Base-by-base conservation (phyloP, 2,329 filamentous ascomycete genomes). In the Myriosclerotinia curreyana region DNA sequence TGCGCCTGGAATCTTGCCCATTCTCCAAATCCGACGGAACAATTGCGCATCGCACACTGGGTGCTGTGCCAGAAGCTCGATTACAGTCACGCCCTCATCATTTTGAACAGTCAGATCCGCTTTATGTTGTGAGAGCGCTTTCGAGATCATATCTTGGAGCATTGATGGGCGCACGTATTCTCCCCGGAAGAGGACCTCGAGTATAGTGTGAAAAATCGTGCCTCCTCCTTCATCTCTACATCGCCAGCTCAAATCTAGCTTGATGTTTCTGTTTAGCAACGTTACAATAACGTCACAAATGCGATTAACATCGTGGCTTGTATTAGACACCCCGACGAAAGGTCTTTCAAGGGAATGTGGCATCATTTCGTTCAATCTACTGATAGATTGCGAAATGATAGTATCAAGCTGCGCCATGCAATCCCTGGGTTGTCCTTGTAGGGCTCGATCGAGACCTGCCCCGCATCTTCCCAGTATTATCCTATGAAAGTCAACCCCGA, bases 281-380 rank as follows among this genome's bases (percentile, higher is more conserved):
- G 34, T 8, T 3, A 8, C 1, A 7, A 53, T 3, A 1, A 53
- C n/a, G 2, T 12, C 7, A 42, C 5, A 40, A n/a, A n/a, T n/a
- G n/a, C n/a, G n/a, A n/a, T n/a, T n/a, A n/a, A n/a, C n/a, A n/a
- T n/a, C n/a, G n/a, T n/a, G n/a, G n/a, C n/a, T n/a, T n/a, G n/a
- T n/a, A n/a, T n/a, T n/a, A n/a, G 14, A 17, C 42, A 20, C n/a
- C n/a, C 14, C 11, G 2, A 11, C 22, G 15, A 31, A 2, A 5
- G 20, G 15, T 2, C 2, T 56, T 8, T 34, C 20, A 11, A 56
- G 4, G 1, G 8, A 1, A 4, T 22, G 6, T 44, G 17, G 12
- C 0, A 6, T 3, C 5, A 2, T 34, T 5, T 22, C 12, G 2
- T n/a, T 22, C 11, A 12, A 34, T 22, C 0, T 34, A 1, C 4